Conservation (phyloP, 2,329 filamentous ascomycete genomes). For the Monilinia aucupariae region DNA sequence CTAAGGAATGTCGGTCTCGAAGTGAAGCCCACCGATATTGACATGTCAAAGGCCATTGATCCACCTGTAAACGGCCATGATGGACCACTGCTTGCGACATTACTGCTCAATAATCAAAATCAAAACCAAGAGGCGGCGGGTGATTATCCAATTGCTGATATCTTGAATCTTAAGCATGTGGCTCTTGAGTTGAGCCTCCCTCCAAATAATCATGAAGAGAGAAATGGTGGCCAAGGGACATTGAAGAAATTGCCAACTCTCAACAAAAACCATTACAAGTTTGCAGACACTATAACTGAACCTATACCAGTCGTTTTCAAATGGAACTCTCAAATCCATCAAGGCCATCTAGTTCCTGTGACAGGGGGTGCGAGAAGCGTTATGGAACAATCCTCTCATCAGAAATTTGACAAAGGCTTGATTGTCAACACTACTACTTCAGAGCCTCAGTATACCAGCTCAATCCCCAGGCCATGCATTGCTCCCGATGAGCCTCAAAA, state of each 20-base stretch:
- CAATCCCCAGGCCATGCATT: not conserved
- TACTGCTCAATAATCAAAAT: too few relatives aligned
- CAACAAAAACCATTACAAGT: too few relatives aligned
- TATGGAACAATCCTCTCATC: too few relatives aligned
- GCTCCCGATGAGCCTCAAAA: not conserved
- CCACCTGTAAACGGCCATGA: too few relatives aligned
- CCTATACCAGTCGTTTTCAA: not conserved
- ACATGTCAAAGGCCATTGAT: too few relatives aligned
- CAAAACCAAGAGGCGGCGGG: too few relatives aligned
- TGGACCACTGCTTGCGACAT: too few relatives aligned
- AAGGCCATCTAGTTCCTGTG: not conserved
- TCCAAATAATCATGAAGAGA: not conserved
- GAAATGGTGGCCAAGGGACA: too few relatives aligned
- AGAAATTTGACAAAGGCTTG: not conserved
- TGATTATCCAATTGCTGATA: not conserved
- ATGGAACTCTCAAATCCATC: not conserved
- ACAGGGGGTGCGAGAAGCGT: not conserved
- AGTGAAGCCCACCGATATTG: too few relatives aligned
- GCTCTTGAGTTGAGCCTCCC: not conserved
- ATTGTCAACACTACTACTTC: not conserved
- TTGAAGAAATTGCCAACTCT: too few relatives aligned
- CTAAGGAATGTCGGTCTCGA: too few relatives aligned
- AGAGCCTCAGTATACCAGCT: fast-evolving
- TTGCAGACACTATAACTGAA: not conserved
- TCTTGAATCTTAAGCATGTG: not conserved